Base-by-base conservation (phyloP, 306 rosid species). In the Lagenaria siceraria region DNA sequence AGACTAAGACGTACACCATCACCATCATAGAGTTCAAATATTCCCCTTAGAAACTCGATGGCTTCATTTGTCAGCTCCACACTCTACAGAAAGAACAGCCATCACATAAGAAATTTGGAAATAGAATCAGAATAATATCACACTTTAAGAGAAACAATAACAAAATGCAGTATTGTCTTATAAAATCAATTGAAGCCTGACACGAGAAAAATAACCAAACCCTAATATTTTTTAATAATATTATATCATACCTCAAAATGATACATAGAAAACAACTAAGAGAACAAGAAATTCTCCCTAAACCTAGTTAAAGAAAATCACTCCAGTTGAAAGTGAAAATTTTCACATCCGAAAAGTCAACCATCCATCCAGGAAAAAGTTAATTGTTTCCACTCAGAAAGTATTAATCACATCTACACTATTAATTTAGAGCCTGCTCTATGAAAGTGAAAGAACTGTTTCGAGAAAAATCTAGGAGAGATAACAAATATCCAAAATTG, bases 11-110 rank as follows among this genome's bases (percentile, higher is more conserved):
- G 77, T 90, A 95, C 99, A 29, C 79, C 78, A 78, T 92, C 96
- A 74, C 80, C 80, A 78, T 89, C 96, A 86, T 69, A 92, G 69
- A 85, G 80, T 36, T 95, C 96, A 83, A 95, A 90, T 77, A 87
- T 89, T 75, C 89, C 86, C 87, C 75, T 92, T 77, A 95, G 87
- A 86, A 87, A 95, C 13, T 96, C 98, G 18, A 90, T 63, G 70
- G 97, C 97, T 81, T 92, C 99, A 85, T 82, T 92, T 75, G 99
- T 92, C 85, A 95, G 86, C 93, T 95, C 99, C 88, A 95, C 90
- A 75, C 96, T 95, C 99, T 92, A 89, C 88, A 87, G 21, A 85
- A 48, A 87, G 59, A 74, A 80, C 55, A 79, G 52, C 53, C 46
- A 63, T 81, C 29, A 74, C 7, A 51, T 66, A 61, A 80, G 80